phyloP scores from a whole-genome alignment of 169 alveolate genomes.

The Theileria orientalis region DNA sequence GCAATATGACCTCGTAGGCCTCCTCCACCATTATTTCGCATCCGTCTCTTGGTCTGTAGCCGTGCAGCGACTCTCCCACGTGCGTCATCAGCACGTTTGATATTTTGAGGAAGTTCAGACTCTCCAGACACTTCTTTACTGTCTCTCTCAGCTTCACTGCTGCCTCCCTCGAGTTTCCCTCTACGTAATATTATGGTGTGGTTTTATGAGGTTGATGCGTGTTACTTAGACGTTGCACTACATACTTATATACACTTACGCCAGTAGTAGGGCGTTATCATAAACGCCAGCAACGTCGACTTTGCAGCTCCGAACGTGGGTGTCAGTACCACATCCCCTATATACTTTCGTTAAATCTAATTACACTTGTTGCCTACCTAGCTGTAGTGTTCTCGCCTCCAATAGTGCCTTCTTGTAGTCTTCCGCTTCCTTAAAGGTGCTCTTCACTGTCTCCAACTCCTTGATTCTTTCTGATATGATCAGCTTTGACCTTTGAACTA shows the following conservation, averaged over 20 bases:
- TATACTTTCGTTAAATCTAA: not conserved
- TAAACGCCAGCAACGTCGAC: constrained; percentile 53
- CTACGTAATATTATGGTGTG: not conserved
- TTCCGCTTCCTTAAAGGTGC: not conserved
- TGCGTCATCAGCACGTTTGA: constrained; percentile 29
- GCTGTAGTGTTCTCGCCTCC: constrained; percentile 28
- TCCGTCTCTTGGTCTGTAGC: constrained; percentile 37
- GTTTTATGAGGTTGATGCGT: not conserved
- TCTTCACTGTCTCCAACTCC: constrained; percentile 30
- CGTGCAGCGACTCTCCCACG: constrained; percentile 54
- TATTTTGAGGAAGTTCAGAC: constrained; percentile 41
- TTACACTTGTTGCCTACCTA: constrained; percentile 6
- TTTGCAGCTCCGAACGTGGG: constrained; percentile 54
- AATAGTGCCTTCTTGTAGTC: constrained; percentile 29
- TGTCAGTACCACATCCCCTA: constrained; percentile 64
- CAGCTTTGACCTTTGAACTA: constrained; percentile 57
- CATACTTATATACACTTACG: constrained; percentile 32
- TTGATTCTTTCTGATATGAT: constrained; percentile 43
- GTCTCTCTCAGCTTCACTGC: constrained; percentile 43
- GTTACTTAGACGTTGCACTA: no score
- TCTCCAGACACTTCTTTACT: constrained; percentile 35
- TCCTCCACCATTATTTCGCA: constrained; percentile 51
- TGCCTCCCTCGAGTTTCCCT: constrained; percentile 61
- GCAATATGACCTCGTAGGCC: constrained; percentile 51
- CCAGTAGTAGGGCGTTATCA: constrained; percentile 60